phyloP scores from a whole-genome alignment of 768 basidiomycete genomes.

The Suillus placidus region DNA sequence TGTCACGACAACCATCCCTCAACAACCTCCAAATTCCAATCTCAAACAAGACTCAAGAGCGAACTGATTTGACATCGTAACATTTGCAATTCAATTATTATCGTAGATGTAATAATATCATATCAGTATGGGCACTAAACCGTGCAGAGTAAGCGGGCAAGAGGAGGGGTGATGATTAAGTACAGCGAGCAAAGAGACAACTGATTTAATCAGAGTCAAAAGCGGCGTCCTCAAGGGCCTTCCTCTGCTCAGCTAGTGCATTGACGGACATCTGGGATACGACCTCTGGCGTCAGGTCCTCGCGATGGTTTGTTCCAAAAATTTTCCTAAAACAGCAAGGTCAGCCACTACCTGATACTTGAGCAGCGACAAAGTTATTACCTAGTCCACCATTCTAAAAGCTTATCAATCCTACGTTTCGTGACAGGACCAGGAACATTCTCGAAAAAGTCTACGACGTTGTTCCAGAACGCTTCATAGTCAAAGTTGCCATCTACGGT shows the following conservation, averaged over 20 bases:
- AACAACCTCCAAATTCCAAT: no score
- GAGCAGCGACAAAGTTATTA: background rate
- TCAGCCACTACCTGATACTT: background rate
- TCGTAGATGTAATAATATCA: background rate
- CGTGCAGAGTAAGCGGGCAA: no score
- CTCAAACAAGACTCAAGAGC: no score
- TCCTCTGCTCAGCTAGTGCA: background rate
- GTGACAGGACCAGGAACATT: background rate
- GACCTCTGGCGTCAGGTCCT: background rate
- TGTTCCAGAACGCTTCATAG: constrained; percentile 18
- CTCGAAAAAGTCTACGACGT: constrained; percentile 22
- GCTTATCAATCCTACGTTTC: background rate
- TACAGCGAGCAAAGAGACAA: no score
- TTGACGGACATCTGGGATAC: background rate
- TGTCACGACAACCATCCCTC: no score
- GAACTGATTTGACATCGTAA: no score
- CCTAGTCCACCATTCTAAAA: constrained; percentile 20
- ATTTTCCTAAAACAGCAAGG: background rate
- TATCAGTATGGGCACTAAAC: no score
- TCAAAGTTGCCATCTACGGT: constrained; percentile 13
- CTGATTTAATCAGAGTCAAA: background rate
- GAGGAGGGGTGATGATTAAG: no score
- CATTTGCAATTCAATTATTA: no score
- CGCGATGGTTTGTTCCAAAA: background rate
- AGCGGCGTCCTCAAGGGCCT: background rate